These are phyloP conservation scores for Botryotinia narcissicola DNA, from an alignment of 2,329 filamentous ascomycete genomes.

Conservation along the genomic window DNA sequence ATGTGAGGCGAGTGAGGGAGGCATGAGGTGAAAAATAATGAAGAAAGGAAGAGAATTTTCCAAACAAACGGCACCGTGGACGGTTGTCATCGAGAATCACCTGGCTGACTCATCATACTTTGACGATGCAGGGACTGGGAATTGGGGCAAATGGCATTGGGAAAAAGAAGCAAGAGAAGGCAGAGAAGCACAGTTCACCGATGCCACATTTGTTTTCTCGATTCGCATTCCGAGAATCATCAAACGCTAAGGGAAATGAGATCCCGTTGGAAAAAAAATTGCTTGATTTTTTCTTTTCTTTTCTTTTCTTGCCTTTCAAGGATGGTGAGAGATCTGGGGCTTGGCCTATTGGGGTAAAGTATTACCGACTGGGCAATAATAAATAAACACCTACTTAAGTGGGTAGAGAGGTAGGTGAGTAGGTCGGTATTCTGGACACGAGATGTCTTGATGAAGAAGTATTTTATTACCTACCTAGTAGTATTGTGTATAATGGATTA, in stretches of 20 bases:
- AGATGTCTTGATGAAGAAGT: too few relatives aligned
- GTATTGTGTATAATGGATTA: too few relatives aligned
- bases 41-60: background rate
- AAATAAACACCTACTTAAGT: background rate
- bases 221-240: background rate
- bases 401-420: background rate
- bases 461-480: too few relatives aligned
- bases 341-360: background rate
- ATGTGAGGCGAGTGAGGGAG: background rate
- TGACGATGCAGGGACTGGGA: background rate
- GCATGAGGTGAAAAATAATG: background rate
- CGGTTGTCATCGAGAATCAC: constrained; percentile 4
- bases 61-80: background rate
- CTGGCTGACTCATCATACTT: background rate
- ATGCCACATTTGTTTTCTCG: constrained; percentile 10
- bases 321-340: accelerated
- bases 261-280: background rate
- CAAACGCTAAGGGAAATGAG: background rate
- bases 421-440: too few relatives aligned
- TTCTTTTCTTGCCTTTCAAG: background rate
- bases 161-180: background rate
- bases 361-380: background rate
- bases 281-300: background rate
- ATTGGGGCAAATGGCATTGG: background rate
- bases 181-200: background rate